Percentiles rank a stretch among this genome's conserved stretches.
Evolutionary conservation across 1,139 yeast genomes (phyloP).

Genomic region (Wickerhamomyces sp.): DNA sequence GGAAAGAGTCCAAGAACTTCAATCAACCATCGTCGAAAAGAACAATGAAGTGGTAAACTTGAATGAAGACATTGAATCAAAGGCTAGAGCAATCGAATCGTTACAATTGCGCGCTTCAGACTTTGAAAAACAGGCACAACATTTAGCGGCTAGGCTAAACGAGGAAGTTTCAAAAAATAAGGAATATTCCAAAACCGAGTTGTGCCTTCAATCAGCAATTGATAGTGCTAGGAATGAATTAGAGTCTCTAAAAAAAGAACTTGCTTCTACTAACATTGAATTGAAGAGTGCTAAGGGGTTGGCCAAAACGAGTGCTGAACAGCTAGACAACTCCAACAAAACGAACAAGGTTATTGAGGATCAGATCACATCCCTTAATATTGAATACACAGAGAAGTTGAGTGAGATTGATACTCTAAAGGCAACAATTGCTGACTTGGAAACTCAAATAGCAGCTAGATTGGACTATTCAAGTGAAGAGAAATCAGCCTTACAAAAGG

Average conservation of each 20-base stretch:
- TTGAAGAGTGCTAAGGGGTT: neutral
- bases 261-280: too few relatives aligned
- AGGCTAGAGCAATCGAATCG: slow-evolving; percentile 17
- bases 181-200: neutral
- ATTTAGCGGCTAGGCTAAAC: slow-evolving; percentile 6
- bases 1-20: slow-evolving; percentile 30
- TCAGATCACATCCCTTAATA: neutral
- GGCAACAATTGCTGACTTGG: neutral
- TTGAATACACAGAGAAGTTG: neutral
- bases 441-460: neutral
- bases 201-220: neutral
- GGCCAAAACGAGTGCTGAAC: neutral
- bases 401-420: neutral
- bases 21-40: slow-evolving; percentile 38
- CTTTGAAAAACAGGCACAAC: slow-evolving; percentile 24
- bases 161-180: slow-evolving; percentile 3
- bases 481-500: neutral
- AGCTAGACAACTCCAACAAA: neutral
- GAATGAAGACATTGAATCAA: slow-evolving; percentile 24
- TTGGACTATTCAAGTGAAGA: neutral
- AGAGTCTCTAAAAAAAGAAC: neutral
- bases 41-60: slow-evolving; percentile 25
- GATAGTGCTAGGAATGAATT: too few relatives aligned
- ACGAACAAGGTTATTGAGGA: neutral
- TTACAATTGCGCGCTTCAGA: slow-evolving; percentile 13